Percentiles rank a stretch among this genome's conserved stretches.
Conservation (phyloP, 2,329 filamentous ascomycete genomes). For the Elsinoe australis region DNA sequence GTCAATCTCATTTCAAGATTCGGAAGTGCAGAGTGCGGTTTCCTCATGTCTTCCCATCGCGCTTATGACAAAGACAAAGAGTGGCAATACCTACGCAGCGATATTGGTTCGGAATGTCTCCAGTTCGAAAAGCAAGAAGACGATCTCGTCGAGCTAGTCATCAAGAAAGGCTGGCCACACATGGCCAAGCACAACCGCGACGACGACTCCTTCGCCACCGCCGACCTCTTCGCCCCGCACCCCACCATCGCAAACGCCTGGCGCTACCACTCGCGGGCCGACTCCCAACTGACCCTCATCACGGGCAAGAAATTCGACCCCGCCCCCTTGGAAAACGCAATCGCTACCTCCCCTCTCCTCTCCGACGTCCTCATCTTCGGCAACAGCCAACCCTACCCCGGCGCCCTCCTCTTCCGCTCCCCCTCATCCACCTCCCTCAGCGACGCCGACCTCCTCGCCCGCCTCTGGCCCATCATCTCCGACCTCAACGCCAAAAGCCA, state of each 20-base stretch:
- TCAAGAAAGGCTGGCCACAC: conserved; percentile 51
- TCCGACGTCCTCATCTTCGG: conserved; percentile 56
- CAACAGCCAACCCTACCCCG: conserved; percentile 48
- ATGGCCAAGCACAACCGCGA: conserved; percentile 50
- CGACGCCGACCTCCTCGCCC: conserved; percentile 35
- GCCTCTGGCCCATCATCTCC: conserved; percentile 40
- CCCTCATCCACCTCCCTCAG: conserved; percentile 24
- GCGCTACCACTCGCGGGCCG: conserved; percentile 55
- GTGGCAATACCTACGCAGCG: conserved; percentile 53
- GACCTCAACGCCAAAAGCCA: conserved; percentile 44
- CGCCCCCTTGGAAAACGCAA: conserved; percentile 50
- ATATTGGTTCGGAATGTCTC: conserved; percentile 31
- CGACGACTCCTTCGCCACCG: conserved; percentile 55
- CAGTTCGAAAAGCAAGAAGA: conserved; percentile 43
- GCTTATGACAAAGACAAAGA: conserved; percentile 48
- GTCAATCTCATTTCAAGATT: conserved; percentile 56
- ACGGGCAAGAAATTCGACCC: conserved; percentile 66
- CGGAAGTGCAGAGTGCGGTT: conserved; percentile 60
- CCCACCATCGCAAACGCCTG: conserved; percentile 47
- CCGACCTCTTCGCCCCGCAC: conserved; percentile 55
- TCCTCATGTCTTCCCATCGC: conserved; percentile 55
- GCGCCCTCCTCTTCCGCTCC: conserved; percentile 48
- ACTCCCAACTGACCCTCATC: conserved; percentile 54
- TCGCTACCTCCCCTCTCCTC: conserved; percentile 40
- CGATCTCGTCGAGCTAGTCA: conserved; percentile 47